A percentile compares a stretch with the other conserved stretches of the same genome.
Evolutionary conservation across 176 grass and related monocot genomes (phyloP).

Genomic region (Alloteropsis semialata): DNA sequence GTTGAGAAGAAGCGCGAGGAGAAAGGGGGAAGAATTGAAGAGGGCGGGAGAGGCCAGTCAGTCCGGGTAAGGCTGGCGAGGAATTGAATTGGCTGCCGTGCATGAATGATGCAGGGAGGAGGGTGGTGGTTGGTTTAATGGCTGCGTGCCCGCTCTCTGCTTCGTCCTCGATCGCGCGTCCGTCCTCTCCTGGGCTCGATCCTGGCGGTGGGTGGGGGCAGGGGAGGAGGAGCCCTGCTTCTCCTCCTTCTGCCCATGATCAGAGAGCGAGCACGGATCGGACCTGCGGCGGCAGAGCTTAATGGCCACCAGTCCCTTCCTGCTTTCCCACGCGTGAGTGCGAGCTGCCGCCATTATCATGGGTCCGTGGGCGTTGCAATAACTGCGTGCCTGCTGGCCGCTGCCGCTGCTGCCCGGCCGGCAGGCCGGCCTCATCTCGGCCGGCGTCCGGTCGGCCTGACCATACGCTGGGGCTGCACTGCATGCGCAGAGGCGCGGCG

Average conservation of each 20-base stretch:
- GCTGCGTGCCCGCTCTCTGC: background rate
- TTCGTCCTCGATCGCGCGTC: background rate
- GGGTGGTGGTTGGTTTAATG: slow-evolving; percentile 1
- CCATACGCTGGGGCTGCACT: too few relatives aligned
- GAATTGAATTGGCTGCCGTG: background rate
- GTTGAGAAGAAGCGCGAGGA: background rate
- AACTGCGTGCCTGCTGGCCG: background rate
- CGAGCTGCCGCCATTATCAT: slow-evolving; percentile 14
- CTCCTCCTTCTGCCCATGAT: too few relatives aligned
- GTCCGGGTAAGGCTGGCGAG: background rate
- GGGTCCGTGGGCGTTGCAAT: slow-evolving; percentile 9
- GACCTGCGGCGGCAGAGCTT: background rate
- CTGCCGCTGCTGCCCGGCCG: background rate
- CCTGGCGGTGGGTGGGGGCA: background rate
- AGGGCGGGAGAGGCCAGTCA: background rate
- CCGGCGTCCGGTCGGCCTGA: background rate
- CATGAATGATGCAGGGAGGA: background rate
- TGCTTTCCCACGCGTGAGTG: background rate
- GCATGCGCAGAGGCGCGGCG: too few relatives aligned
- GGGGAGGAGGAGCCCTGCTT: too few relatives aligned
- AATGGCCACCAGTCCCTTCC: background rate
- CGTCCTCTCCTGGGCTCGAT: too few relatives aligned
- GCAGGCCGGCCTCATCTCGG: background rate
- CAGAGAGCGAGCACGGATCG: background rate
- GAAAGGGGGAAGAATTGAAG: background rate